Percentiles rank a stretch among this genome's conserved stretches.
Evolutionary conservation across 257 asterid species (phyloP).

Genomic region (Solanum lycopersicoides): DNA sequence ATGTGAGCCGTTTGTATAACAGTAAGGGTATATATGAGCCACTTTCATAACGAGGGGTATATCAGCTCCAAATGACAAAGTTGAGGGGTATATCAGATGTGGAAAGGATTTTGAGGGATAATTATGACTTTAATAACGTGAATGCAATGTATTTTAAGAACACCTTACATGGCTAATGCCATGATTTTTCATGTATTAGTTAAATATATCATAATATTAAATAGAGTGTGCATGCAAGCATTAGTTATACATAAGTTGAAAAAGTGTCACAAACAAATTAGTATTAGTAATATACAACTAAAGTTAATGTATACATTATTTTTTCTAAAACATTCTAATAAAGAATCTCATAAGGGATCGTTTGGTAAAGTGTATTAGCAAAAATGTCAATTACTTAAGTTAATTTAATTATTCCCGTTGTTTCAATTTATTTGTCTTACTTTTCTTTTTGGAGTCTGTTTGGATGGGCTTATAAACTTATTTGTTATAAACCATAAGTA

Average conservation of each 20-base stretch:
- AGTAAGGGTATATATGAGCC: no score
- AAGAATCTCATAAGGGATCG: background rate
- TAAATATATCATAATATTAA: no score
- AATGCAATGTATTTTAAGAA: no score
- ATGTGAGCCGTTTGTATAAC: no score
- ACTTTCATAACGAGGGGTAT: no score
- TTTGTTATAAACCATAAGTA: background rate
- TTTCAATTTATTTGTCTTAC: background rate
- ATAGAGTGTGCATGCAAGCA: background rate
- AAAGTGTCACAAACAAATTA: no score
- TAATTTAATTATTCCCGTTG: accelerated
- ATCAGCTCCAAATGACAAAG: no score
- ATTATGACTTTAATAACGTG: no score
- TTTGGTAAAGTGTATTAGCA: background rate
- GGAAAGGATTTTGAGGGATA: background rate
- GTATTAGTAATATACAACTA: background rate
- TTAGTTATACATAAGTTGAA: background rate
- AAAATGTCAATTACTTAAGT: no score
- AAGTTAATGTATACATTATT: no score
- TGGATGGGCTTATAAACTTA: background rate
- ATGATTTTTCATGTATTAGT: background rate
- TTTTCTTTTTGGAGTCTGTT: background rate
- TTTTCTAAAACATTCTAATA: background rate
- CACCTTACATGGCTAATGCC: no score
- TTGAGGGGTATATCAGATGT: no score